Conservation (phyloP, 73 alveolate genomes). For the Paramecium tetraurelia region DNA sequence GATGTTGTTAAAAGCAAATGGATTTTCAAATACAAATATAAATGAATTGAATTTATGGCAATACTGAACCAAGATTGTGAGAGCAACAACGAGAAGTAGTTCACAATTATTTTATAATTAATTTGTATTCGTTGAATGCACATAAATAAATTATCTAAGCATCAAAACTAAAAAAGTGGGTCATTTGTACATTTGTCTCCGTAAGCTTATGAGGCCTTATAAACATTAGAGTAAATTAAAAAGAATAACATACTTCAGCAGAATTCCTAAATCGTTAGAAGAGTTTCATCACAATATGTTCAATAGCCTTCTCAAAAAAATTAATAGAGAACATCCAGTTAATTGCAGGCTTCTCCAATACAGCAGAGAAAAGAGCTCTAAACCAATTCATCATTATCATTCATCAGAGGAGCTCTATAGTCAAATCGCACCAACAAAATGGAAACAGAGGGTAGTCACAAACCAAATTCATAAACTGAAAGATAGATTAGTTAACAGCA, state of each 20-base stretch:
- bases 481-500: not conserved
- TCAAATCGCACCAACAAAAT: not conserved
- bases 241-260: not conserved
- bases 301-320: not conserved
- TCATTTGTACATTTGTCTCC: conserved; percentile 43
- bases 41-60: not conserved
- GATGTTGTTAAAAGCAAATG: not conserved
- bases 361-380: not conserved
- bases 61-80: not conserved
- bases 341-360: conserved; percentile 14
- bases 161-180: not conserved
- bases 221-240: conserved; percentile 26
- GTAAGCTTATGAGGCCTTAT: conserved; percentile 38
- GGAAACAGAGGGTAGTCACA: not conserved
- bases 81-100: not conserved
- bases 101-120: not conserved
- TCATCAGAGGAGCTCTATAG: not conserved
- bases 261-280: conserved; percentile 29
- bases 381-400: not conserved
- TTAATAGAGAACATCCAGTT: not conserved
- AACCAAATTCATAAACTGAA: conserved; percentile 28
- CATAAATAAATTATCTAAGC: not conserved
- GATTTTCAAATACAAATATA: not conserved
- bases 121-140: conserved; percentile 23
- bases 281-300: conserved; percentile 15